These are phyloP conservation scores for Penicillium sp. DNA, from an alignment of 2,329 filamentous ascomycete species.

Conservation along the genomic window DNA sequence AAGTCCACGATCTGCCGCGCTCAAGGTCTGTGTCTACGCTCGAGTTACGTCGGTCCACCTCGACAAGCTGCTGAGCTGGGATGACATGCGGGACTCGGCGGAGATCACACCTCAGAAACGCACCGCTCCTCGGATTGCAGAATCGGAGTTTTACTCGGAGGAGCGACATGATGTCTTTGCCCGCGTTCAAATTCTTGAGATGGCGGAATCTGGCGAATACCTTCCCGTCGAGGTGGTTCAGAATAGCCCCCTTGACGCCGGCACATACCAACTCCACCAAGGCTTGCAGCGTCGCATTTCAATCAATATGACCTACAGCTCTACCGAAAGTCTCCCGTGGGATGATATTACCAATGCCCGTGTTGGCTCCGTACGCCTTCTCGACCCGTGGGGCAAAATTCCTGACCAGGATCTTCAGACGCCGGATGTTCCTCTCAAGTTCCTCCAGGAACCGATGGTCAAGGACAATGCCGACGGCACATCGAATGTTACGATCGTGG, in stretches of 20 bases:
- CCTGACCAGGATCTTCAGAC: slow-evolving; percentile 75
- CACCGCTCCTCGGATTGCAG: slow-evolving; percentile 72
- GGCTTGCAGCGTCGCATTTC: slow-evolving; percentile 87
- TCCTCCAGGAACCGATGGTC: slow-evolving; percentile 76
- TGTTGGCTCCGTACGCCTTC: slow-evolving; percentile 77
- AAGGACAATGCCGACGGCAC: slow-evolving; percentile 89
- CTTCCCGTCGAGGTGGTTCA: slow-evolving; percentile 91
- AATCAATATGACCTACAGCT: slow-evolving; percentile 87
- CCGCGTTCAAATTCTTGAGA: slow-evolving; percentile 83
- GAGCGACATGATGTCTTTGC: slow-evolving; percentile 93
- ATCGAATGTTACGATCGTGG: slow-evolving; percentile 79
- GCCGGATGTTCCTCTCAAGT: slow-evolving; percentile 74
- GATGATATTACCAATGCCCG: slow-evolving; percentile 76
- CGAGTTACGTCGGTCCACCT: slow-evolving; percentile 91
- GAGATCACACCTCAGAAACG: slow-evolving; percentile 61
- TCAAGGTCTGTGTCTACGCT: slow-evolving; percentile 89
- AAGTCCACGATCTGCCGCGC: slow-evolving; percentile 70
- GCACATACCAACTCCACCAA: slow-evolving; percentile 93
- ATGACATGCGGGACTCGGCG: slow-evolving; percentile 86
- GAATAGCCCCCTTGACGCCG: slow-evolving; percentile 78
- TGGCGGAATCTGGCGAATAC: slow-evolving; percentile 89
- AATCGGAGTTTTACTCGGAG: slow-evolving; percentile 90
- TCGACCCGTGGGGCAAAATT: slow-evolving; percentile 83
- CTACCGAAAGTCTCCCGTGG: slow-evolving; percentile 86
- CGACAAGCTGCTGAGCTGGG: slow-evolving; percentile 97